Evolutionary conservation across 257 asterid species (phyloP), one percentile per base, ranked within the genome.

Genomic region (Petunia axillaris): DNA sequence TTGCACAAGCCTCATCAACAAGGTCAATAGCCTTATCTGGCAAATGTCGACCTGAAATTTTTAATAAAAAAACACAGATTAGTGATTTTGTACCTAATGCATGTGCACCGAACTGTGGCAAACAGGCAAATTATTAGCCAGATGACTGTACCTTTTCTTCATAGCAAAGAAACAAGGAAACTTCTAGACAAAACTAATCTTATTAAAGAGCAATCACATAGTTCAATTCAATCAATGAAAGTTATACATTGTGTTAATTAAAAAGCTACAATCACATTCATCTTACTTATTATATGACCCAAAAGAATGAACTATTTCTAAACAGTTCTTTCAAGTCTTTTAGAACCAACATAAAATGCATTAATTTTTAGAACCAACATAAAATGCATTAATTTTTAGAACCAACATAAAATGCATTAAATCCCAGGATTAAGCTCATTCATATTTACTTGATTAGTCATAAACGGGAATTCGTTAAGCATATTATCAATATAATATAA

Each of bases 1-100:
- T 92, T 1, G 97, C 95, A 75, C 96, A 92, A 1, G 97, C 96
- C 67, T 92, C 96, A 7, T 92, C 94, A 5, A 92, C 94, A 4
- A 91, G 78, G 73, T 91, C 96, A 36, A 91, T 92, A 0, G 97
- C 97, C 80, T 92, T 92, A 60, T 92, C 96, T 0, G 97, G 96
- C 37, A 92, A 73, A 88, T 89, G 96, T 10, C 97, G 85, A 64
- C 96, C 92, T 89, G 86, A 73, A 52, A 1, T 25, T 25, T 25
- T 25, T 25, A 25, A 44, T 2, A 50, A 5, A 10, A 50, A 6
- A 1, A 46, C 13, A 50, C 46, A 73, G 4, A 50, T 50, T 11
- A 73, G 46, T 73, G 1, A 36, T 73, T 2, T 50, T 2, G 10
- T 10, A 48, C 36, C n/a, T 3, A 67, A n/a, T 67, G 25, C 0